Conservation (phyloP, 768 basidiomycete species). For the Ephemerocybe angulata region DNA sequence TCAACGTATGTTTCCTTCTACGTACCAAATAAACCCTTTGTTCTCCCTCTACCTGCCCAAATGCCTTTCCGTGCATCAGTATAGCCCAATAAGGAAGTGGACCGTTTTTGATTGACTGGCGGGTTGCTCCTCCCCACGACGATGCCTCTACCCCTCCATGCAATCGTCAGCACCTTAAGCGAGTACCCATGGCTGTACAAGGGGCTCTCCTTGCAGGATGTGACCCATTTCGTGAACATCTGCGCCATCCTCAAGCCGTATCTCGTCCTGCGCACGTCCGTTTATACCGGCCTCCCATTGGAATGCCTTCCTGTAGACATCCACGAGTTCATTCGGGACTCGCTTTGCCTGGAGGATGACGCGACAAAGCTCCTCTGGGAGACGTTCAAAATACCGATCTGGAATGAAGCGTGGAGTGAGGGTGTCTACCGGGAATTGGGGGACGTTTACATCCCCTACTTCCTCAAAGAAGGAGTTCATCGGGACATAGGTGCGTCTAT, state of each 20-base stretch:
- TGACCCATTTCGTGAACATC: not conserved
- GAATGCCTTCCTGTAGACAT: not conserved
- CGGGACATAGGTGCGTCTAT: not conserved
- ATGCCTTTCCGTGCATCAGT: no score
- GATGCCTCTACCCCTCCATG: no score
- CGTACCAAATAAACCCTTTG: no score
- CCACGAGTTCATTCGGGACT: not conserved
- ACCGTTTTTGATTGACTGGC: no score
- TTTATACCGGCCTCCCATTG: not conserved
- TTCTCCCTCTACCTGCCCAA: no score
- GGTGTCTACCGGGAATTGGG: not conserved
- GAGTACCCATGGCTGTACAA: no score
- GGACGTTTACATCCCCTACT: not conserved
- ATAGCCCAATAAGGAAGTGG: no score
- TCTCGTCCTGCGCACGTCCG: not conserved
- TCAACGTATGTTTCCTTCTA: no score
- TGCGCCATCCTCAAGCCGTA: not conserved
- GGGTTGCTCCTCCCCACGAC: no score
- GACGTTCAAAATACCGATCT: not conserved
- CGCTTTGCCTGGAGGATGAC: not conserved
- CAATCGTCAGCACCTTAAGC: no score
- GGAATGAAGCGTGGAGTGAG: not conserved
- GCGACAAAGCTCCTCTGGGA: not conserved
- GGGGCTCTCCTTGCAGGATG: no score
- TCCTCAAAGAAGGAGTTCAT: not conserved